These are phyloP conservation scores for Cladosporium oxysporum DNA, from an alignment of 2,329 filamentous ascomycete species.

Conservation along the genomic window DNA sequence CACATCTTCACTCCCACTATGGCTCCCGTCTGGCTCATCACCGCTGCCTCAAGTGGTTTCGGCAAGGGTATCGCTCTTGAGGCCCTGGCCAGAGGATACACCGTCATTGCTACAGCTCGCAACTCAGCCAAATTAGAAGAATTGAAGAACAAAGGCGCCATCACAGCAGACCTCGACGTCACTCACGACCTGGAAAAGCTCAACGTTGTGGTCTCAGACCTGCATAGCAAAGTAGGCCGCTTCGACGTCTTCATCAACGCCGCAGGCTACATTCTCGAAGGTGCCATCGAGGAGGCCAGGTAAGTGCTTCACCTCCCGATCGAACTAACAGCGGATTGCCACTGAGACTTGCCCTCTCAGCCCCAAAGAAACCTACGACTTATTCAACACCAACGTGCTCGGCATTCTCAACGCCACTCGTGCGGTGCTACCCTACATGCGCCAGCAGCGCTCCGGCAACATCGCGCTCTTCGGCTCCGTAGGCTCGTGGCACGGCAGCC, in stretches of 20 bases:
- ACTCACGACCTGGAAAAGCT: constrained; percentile 42
- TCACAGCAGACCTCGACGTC: constrained; percentile 40
- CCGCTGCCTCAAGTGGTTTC: constrained; percentile 50
- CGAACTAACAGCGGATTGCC: neutral
- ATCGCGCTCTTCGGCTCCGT: constrained; percentile 47
- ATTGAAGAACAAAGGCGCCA: constrained; percentile 24
- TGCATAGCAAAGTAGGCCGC: constrained; percentile 36
- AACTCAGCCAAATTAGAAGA: constrained; percentile 32
- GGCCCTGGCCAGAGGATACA: constrained; percentile 46
- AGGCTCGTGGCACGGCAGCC: constrained; percentile 46
- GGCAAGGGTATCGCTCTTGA: constrained; percentile 48
- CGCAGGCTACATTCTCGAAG: constrained; percentile 27
- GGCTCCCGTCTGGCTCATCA: constrained; percentile 36
- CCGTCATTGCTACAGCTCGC: constrained; percentile 49
- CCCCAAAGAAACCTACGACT: constrained; percentile 23
- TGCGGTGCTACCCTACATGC: constrained; percentile 30
- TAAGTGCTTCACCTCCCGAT: neutral
- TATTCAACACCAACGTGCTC: constrained; percentile 31
- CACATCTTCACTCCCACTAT: neutral
- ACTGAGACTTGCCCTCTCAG: neutral
- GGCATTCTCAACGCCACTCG: constrained; percentile 27
- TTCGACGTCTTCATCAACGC: constrained; percentile 46
- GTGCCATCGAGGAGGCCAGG: constrained; percentile 25
- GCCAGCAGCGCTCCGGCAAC: constrained; percentile 24
- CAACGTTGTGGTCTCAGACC: constrained; percentile 39